phyloP scores from a whole-genome alignment of 108 stramenopile genomes.

The Nannochloropsis gaditana region DNA sequence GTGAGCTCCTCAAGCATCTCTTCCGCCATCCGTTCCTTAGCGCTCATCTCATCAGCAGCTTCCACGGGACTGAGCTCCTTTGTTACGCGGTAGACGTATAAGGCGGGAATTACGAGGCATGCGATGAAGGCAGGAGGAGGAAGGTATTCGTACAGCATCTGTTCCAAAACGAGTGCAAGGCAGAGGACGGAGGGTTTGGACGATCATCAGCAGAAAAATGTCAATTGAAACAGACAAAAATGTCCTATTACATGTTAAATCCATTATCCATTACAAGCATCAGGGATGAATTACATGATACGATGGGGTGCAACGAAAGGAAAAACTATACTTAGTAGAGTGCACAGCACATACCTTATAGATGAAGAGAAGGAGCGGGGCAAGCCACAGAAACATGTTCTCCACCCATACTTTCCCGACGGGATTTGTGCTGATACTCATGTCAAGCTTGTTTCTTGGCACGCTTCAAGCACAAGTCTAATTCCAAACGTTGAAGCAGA shows the following conservation, averaged over 20 bases:
- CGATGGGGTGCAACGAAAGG: neutral
- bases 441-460: neutral
- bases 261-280: too few relatives aligned
- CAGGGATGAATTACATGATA: neutral
- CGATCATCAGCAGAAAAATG: neutral
- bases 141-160: slow-evolving; percentile 20
- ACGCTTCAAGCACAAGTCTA: too few relatives aligned
- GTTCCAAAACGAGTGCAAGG: neutral
- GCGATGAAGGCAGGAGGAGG: neutral
- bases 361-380: neutral
- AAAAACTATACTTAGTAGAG: neutral
- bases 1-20: neutral
- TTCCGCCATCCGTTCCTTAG: neutral
- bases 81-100: neutral
- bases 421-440: slow-evolving; percentile 3
- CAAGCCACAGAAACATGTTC: neutral
- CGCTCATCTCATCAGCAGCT: slow-evolving; percentile 16
- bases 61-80: neutral
- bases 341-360: neutral
- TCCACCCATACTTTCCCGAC: slow-evolving; percentile 19
- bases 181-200: neutral
- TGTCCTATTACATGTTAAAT: too few relatives aligned
- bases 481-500: too few relatives aligned
- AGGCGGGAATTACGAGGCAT: neutral
- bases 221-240: too few relatives aligned